phyloP scores from a whole-genome alignment of 1,139 yeast species.

The Blastobotrys capitulatus region DNA sequence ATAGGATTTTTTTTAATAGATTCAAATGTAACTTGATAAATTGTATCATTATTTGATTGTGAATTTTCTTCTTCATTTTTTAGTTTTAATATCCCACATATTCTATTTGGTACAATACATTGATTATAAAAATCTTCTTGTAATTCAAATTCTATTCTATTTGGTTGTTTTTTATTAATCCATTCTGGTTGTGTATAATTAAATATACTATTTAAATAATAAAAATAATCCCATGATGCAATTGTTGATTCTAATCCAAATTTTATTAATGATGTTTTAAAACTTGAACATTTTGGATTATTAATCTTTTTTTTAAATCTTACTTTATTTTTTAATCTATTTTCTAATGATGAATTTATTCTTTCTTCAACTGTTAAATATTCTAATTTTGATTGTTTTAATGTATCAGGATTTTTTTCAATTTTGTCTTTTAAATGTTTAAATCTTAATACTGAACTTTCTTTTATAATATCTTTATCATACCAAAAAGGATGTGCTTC shows the following conservation, averaged over 20 bases:
- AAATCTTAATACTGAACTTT: constrained; percentile 21
- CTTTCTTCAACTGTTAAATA: constrained; percentile 1
- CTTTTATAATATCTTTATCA: constrained; percentile 26
- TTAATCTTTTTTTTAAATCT: neutral
- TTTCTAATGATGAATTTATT: constrained; percentile 6
- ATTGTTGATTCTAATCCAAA: constrained; percentile 22
- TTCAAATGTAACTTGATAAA: neutral
- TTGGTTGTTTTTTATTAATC: constrained; percentile 5
- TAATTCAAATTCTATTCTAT: constrained; percentile 15
- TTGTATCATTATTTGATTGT: neutral
- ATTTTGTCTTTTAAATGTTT: constrained; percentile 13
- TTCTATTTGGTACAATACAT: constrained; percentile 9
- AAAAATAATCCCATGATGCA: constrained; percentile 34
- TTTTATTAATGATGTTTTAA: neutral
- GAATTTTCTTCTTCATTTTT: neutral
- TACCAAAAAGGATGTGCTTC: constrained; percentile 93
- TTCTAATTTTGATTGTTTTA: neutral
- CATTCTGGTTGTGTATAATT: constrained; percentile 25
- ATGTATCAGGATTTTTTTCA: neutral
- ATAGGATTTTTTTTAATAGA: neutral
- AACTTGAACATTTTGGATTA: neutral
- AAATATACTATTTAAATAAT: constrained; percentile 27
- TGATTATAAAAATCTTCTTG: constrained; percentile 17
- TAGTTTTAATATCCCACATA: neutral
- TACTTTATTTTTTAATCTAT: neutral